Evolutionary conservation across 2,329 filamentous ascomycete species (phyloP), one percentile per base, ranked within the genome.

Genomic region (Colletotrichum destructivum): DNA sequence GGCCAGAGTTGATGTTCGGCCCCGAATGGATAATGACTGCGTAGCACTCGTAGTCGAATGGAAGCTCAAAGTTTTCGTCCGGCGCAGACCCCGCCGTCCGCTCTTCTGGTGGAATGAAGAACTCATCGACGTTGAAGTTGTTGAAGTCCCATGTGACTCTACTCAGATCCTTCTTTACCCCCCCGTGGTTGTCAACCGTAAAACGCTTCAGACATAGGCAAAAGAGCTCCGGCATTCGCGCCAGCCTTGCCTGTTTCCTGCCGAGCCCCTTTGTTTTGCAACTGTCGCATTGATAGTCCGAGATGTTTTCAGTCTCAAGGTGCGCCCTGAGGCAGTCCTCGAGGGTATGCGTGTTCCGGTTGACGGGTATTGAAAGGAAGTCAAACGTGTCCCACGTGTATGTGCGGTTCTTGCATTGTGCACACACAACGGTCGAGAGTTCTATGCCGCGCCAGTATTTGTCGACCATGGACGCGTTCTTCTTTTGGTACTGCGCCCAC

Each of bases 31-130:
- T 87, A 65, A 97, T 89, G 8, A 98, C 92, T 2, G 92, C 96
- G 79, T 97, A 98, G 63, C 93, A 92, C 78, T 97, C 92, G 81
- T 98, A 99, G 6, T 86, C 84, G 78, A 93, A 94, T 0, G 93
- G 92, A 0, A 81, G 82, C 2, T 77, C 75, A 69, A 88, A 86
- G 16, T 83, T 82, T 12, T 76, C 80, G 69, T 85, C 84, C 6
- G 56, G 60, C 1, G 64, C 47, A 5, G 59, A 61, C 16, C 44
- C 59, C 8, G 55, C 46, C 18, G 71, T 81, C 79, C 79, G 63
- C 78, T 83, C 66, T 76, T 83, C 64, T 76, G 80, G 72, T 15
- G 78, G 78, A 71, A 84, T 79, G 72, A 83, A 85, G 75, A 82
- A 86, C 7, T 79, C 82, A 11, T 81, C 84, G 38, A 90, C 81